A percentile compares a stretch with the other conserved stretches of the same genome.
Conservation (phyloP, 2,329 filamentous ascomycete species). For the Cladosporium sp. region DNA sequence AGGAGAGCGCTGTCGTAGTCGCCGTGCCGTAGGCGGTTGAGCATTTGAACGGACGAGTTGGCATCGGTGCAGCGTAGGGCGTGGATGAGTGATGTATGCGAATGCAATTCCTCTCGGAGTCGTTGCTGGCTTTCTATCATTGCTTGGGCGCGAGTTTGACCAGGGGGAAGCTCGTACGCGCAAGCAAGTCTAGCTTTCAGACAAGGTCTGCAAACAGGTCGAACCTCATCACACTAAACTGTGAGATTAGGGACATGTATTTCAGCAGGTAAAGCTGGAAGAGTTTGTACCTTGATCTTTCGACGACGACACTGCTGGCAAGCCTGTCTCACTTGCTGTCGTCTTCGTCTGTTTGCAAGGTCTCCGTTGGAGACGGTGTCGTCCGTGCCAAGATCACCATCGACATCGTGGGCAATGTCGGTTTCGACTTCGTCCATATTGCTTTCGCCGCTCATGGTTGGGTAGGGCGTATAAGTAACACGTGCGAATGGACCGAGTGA, state of each 20-base stretch:
- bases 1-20: constrained; percentile 17
- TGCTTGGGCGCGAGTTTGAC: constrained; percentile 19
- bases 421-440: constrained; percentile 11
- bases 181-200: constrained; percentile 19
- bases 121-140: constrained; percentile 20
- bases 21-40: constrained; percentile 20
- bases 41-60: constrained; percentile 7
- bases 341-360: constrained; percentile 14
- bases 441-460: neutral
- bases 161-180: constrained; percentile 20
- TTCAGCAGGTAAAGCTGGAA: neutral
- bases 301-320: constrained; percentile 22
- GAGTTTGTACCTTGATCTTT: constrained; percentile 18
- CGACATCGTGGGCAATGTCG: neutral
- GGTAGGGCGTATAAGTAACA: neutral
- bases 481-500: neutral
- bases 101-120: constrained; percentile 16
- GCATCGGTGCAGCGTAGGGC: constrained; percentile 18
- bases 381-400: constrained; percentile 13
- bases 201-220: constrained; percentile 18
- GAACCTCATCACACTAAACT: constrained; percentile 18
- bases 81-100: constrained; percentile 17
- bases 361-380: constrained; percentile 14
- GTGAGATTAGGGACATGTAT: neutral
- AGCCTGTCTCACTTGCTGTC: constrained; percentile 21